A percentile compares a stretch with the other conserved stretches of the same genome.
phyloP scores from a whole-genome alignment of 1,139 yeast species.

The Oligophagozyma castellii region DNA sequence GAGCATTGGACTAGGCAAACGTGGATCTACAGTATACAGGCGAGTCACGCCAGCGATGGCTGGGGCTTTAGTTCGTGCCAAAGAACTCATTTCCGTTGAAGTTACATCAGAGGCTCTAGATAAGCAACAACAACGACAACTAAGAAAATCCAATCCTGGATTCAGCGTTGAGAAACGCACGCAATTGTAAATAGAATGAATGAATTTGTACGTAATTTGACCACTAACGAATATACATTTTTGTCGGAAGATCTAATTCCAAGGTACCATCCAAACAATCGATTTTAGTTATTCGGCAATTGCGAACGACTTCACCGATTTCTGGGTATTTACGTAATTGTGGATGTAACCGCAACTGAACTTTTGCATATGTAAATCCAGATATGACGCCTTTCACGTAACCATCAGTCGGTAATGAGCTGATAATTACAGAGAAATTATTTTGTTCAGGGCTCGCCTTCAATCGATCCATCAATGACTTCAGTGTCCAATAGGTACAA shows the following conservation, averaged over 20 bases:
- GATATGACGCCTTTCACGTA: constrained; percentile 28
- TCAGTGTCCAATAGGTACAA: constrained; percentile 30
- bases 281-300: constrained; percentile 27
- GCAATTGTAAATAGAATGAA: neutral
- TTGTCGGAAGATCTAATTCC: constrained; percentile 18
- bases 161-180: constrained; percentile 31
- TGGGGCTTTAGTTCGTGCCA: constrained; percentile 69
- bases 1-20: constrained; percentile 61
- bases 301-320: constrained; percentile 30
- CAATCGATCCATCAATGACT: constrained; percentile 22
- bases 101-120: constrained; percentile 42
- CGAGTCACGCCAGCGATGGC: constrained; percentile 68
- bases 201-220: neutral
- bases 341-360: constrained; percentile 15
- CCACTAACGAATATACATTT: neutral
- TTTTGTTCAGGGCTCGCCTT: constrained; percentile 4
- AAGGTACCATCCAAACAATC: constrained; percentile 28
- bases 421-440: constrained; percentile 26
- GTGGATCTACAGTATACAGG: constrained; percentile 65
- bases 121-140: constrained; percentile 37
- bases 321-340: constrained; percentile 17
- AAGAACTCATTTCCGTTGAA: constrained; percentile 82
- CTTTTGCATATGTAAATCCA: constrained; percentile 27
- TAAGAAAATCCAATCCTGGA: constrained; percentile 51
- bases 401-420: constrained; percentile 29